Conservation (phyloP, 192 early-diverging fungal species). For the Gryganskiella cystojenkinii region DNA sequence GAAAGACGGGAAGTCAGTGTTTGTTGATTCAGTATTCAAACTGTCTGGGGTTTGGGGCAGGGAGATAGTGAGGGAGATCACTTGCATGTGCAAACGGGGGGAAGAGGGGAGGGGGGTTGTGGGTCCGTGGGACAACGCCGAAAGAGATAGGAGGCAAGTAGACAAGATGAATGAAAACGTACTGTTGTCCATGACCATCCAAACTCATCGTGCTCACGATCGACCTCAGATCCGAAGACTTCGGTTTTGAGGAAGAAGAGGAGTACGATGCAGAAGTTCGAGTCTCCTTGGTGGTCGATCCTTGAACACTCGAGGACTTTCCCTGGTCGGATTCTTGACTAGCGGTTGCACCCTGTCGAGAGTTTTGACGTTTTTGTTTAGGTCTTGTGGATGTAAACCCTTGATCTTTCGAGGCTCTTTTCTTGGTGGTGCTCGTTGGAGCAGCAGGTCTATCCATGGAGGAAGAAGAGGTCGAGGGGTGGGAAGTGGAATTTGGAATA, state of each 20-base stretch:
- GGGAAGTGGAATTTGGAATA: neutral
- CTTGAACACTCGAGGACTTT: neutral
- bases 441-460: neutral
- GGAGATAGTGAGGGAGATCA: neutral
- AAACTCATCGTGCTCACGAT: constrained; percentile 70
- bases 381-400: constrained; percentile 3
- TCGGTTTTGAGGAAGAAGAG: neutral
- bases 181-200: constrained; percentile 72
- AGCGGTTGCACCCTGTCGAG: neutral
- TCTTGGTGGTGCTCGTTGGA: constrained; percentile 5
- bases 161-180: neutral
- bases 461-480: neutral
- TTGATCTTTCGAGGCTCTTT: constrained; percentile 13
- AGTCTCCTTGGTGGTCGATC: neutral
- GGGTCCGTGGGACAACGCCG: neutral
- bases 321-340: neutral
- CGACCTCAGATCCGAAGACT: constrained; percentile 54
- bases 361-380: constrained; percentile 1
- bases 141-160: neutral
- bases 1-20: neutral
- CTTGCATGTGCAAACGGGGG: neutral
- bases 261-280: neutral
- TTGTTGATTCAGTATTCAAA: neutral
- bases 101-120: too few relatives aligned
- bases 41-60: neutral